These are phyloP conservation scores for Dryadomyces sulphureus DNA, from an alignment of 2,329 filamentous ascomycete species.

Conservation along the genomic window DNA sequence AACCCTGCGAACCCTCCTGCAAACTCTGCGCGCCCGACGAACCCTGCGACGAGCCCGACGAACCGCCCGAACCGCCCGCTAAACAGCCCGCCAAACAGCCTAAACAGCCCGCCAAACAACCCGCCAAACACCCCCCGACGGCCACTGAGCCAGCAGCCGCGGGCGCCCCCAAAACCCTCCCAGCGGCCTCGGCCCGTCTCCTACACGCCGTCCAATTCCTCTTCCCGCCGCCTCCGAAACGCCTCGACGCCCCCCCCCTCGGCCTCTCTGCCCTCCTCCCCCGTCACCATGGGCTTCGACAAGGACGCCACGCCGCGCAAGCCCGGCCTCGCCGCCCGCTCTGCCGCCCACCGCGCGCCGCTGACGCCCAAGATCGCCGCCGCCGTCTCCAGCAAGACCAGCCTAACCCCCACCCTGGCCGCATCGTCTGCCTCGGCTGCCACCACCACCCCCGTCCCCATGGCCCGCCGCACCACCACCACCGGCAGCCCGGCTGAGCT, in stretches of 20 bases:
- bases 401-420: not conserved
- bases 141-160: no score
- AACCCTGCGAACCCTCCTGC: no score
- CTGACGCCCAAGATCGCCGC: slow-evolving; percentile 42
- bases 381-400: not conserved
- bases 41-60: not conserved
- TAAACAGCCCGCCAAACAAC: no score
- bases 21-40: no score
- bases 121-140: no score
- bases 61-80: no score
- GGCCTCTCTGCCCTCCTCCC: slow-evolving; percentile 1
- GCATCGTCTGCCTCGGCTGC: slow-evolving; percentile 15
- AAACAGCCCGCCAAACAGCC: no score
- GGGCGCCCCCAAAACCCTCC: no score
- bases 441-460: slow-evolving; percentile 1
- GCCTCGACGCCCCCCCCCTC: no score
- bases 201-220: no score
- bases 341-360: slow-evolving; percentile 29
- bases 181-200: no score
- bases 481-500: slow-evolving; percentile 19
- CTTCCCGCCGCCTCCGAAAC: no score
- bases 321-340: slow-evolving; percentile 41
- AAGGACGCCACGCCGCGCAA: slow-evolving; percentile 29
- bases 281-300: slow-evolving; percentile 22
- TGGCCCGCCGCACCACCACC: slow-evolving; percentile 22